Base-by-base conservation (phyloP, 1,284 basidiomycete species). In the Flammula alnicola region DNA sequence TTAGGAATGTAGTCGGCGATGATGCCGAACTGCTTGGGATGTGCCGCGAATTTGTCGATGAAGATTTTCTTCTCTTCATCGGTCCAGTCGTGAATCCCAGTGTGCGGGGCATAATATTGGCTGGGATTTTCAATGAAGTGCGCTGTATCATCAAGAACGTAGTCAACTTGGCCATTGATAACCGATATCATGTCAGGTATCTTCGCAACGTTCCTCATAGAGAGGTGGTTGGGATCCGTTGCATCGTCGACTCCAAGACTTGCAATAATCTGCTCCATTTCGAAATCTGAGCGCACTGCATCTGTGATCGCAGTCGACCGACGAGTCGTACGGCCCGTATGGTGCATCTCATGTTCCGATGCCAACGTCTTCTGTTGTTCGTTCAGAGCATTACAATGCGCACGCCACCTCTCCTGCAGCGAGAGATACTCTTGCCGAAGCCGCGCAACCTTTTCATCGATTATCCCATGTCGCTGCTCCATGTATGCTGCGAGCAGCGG, bases 251-350 rank as follows among this genome's bases (percentile, higher is more conserved):
- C 92, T 39, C 94, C 95, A 31, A 98, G 75, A 61, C 88, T 94
- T 9, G 93, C 93, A 47, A 98, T 87, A 63, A 98, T 95, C 71
- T 95, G 94, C 63, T 98, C 91, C 83, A 98, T 95, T 75, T 98
- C 96, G 49, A 97, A 81, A 68, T 98, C 96, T 14, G 94, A 95
- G 1, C 93, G 85, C 9, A 96, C 95, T 5, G 92, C 88, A 67
- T 98, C 95, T 17, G 93, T 93, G 54, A 93, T 77, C 14, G 86
- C 84, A 32, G 84, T 77, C 10, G 85, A 82, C 25, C 90, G 82
- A 27, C 90, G 79, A n/a, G 88, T 91, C 25, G 86, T 84, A 40
- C 90, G 75, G 2, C 81, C 79, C 39, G 74, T 62, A 37, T 77
- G 73, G 42, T 84, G 78, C 3, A 75, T 65, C 32, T 84, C 76